These are phyloP conservation scores for Metschnikowia noctiluminum DNA, from an alignment of 805 yeast genomes.

Conservation along the genomic window DNA sequence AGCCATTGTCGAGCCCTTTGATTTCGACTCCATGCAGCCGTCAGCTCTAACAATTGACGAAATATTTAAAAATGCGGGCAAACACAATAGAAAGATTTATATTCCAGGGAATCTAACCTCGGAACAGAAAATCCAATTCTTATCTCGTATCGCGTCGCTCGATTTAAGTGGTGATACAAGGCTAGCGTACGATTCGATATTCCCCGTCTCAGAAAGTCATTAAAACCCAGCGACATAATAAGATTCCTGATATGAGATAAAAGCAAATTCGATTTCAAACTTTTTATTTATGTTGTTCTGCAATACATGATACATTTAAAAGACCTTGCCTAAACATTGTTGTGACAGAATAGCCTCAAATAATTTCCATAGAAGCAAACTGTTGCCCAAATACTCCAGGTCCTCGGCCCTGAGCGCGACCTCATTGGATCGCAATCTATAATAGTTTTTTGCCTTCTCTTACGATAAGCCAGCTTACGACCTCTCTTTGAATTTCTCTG, in stretches of 20 bases:
- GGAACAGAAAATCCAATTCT: not conserved
- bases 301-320: too few species aligned
- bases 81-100: too few species aligned
- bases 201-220: not conserved
- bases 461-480: too few species aligned
- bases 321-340: too few species aligned
- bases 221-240: not conserved
- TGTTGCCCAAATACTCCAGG: not conserved
- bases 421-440: not conserved
- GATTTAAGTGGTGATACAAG: conserved; percentile 5
- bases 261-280: not conserved
- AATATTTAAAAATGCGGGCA: not conserved
- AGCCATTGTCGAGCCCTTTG: conserved; percentile 6
- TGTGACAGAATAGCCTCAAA: too few species aligned
- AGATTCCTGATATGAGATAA: not conserved
- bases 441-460: not conserved
- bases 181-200: not conserved
- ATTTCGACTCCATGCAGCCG: conserved; percentile 6
- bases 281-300: too few species aligned
- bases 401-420: conserved; percentile 5
- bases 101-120: not conserved
- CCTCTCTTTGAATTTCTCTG: too few species aligned
- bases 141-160: not conserved
- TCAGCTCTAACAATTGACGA: not conserved
- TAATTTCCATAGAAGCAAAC: too few species aligned